Evolutionary conservation across 495 filamentous ascomycete species (phyloP).

Genomic region (Cercophora samala): DNA sequence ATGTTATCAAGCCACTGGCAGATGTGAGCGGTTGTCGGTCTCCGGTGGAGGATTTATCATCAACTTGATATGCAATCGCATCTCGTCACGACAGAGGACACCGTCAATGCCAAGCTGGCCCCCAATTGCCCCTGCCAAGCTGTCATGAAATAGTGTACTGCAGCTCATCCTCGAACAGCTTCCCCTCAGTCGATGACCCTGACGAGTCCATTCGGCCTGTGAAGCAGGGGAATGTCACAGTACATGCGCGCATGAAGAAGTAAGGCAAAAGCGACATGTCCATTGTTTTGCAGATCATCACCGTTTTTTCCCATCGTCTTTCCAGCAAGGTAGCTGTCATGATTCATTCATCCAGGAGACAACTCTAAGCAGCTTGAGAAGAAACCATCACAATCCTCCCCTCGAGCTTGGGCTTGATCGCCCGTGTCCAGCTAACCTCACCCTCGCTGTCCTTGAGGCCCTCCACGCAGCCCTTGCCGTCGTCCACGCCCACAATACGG

Average conservation of each 20-base stretch:
- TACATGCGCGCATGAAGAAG: background rate
- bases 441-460: constrained; percentile 54
- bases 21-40: too few species aligned
- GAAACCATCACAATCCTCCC: constrained; percentile 59
- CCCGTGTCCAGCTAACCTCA: constrained; percentile 71
- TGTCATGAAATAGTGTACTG: background rate
- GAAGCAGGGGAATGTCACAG: background rate
- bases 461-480: constrained; percentile 39
- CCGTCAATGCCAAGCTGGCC: too few species aligned
- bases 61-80: too few species aligned
- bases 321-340: background rate
- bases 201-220: background rate
- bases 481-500: constrained; percentile 58
- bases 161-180: background rate
- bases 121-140: too few species aligned
- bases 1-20: too few species aligned
- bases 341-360: background rate
- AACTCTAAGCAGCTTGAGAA: background rate
- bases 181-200: background rate
- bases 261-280: background rate
- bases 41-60: too few species aligned
- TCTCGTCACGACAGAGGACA: too few species aligned
- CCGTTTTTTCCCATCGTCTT: background rate
- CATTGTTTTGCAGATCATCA: background rate
- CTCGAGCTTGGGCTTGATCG: constrained; percentile 72